Conservation (phyloP, 768 basidiomycete species). For the Leccinum subtestaceum region DNA sequence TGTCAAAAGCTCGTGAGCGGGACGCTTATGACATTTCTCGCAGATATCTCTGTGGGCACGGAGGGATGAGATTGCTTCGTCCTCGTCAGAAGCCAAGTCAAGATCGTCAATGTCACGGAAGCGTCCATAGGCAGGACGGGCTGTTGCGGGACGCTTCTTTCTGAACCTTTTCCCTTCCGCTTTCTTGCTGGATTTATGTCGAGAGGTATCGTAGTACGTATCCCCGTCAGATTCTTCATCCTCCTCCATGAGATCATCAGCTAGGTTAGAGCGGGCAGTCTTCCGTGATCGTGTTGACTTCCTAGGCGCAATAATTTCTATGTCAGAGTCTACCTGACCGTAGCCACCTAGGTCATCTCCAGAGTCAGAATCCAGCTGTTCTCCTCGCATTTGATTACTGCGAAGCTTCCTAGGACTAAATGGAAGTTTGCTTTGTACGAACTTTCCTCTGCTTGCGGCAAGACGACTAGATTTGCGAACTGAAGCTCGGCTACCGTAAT, state of each 20-base stretch:
- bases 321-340: slow-evolving; percentile 31
- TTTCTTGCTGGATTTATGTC: slow-evolving; percentile 4
- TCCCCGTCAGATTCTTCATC: slow-evolving; percentile 34
- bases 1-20: slow-evolving; percentile 53
- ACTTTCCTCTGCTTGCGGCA: not conserved
- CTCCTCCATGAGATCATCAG: slow-evolving; percentile 27
- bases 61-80: slow-evolving; percentile 54
- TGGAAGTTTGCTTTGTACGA: slow-evolving; percentile 42
- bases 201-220: slow-evolving; percentile 32
- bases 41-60: slow-evolving; percentile 62
- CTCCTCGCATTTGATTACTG: slow-evolving; percentile 27
- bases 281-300: slow-evolving; percentile 51
- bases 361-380: slow-evolving; percentile 30
- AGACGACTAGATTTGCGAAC: slow-evolving; percentile 22
- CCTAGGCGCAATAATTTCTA: slow-evolving; percentile 30
- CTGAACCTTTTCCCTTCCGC: slow-evolving; percentile 13
- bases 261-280: slow-evolving; percentile 35
- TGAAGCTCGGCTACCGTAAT: not conserved
- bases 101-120: slow-evolving; percentile 44
- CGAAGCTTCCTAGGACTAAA: slow-evolving; percentile 70
- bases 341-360: slow-evolving; percentile 42
- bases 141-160: slow-evolving; percentile 33
- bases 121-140: slow-evolving; percentile 49
- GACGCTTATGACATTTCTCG: slow-evolving; percentile 65
- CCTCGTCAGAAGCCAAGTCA: slow-evolving; percentile 43